Conservation (phyloP, 306 rosid genomes). For the Ormosia emarginata region DNA sequence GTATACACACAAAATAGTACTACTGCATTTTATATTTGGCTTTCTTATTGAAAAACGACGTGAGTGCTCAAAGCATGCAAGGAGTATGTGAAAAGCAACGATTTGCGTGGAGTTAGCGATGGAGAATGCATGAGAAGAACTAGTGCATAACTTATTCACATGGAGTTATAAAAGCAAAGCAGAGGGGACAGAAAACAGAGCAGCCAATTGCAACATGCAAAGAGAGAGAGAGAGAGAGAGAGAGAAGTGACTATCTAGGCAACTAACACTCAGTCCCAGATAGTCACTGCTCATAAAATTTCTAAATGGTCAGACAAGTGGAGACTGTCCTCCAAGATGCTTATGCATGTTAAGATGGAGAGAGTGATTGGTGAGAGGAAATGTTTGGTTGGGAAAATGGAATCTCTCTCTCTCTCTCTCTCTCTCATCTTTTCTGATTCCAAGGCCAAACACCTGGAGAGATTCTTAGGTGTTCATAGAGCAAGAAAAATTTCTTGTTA, state of each 20-base stretch:
- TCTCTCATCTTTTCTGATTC: slow-evolving; percentile 63
- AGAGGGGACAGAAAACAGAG: slow-evolving; percentile 6
- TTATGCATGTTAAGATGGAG: slow-evolving; percentile 27
- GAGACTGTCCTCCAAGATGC: slow-evolving; percentile 14
- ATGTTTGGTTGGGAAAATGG: slow-evolving; percentile 53
- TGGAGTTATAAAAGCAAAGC: slow-evolving; percentile 17
- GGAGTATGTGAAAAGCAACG: slow-evolving; percentile 16
- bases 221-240: neutral
- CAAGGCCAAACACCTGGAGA: slow-evolving; percentile 59
- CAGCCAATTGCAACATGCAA: slow-evolving; percentile 6
- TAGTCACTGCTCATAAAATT: slow-evolving; percentile 21
- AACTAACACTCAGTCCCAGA: slow-evolving; percentile 10
- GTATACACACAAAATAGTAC: too few species aligned
- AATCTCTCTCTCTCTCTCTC: slow-evolving; percentile 33
- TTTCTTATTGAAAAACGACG: too few species aligned
- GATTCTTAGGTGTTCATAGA: too few species aligned
- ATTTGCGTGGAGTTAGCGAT: slow-evolving; percentile 39
- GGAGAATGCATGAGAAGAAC: slow-evolving; percentile 21
- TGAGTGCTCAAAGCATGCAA: too few species aligned
- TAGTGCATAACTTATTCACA: slow-evolving; percentile 45
- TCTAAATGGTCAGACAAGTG: slow-evolving; percentile 28
- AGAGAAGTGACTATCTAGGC: neutral
- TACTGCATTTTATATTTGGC: too few species aligned
- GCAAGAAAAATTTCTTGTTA: too few species aligned
- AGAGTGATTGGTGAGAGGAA: slow-evolving; percentile 37